Evolutionary conservation across 2,329 filamentous ascomycete species (phyloP).

Genomic region (Stachybotrys chartarum): DNA sequence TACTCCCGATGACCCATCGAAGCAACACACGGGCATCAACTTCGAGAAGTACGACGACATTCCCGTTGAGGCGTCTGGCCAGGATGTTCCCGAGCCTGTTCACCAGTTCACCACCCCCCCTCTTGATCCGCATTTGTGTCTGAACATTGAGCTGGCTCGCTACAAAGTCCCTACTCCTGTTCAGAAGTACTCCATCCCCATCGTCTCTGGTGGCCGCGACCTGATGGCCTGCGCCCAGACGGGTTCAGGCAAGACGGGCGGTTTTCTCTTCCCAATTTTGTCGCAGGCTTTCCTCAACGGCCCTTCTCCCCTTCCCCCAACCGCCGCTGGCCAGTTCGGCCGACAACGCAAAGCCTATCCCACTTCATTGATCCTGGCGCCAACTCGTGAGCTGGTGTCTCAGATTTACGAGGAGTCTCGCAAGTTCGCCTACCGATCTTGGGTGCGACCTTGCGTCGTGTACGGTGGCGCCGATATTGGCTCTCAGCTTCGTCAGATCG

Average conservation of each 20-base stretch:
- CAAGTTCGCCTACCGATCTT: slow-evolving; percentile 98
- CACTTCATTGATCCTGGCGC: slow-evolving; percentile 90
- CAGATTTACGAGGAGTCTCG: slow-evolving; percentile 97
- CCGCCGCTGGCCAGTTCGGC: slow-evolving; percentile 65
- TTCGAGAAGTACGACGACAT: slow-evolving; percentile 99
- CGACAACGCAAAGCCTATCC: slow-evolving; percentile 98
- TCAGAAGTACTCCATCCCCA: slow-evolving; percentile 98
- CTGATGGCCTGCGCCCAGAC: slow-evolving; percentile 99
- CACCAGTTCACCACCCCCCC: slow-evolving; percentile 89
- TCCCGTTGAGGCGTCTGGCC: slow-evolving; percentile 92
- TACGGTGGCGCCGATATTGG: slow-evolving; percentile 99
- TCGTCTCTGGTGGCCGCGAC: slow-evolving; percentile 96
- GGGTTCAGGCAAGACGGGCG: slow-evolving; percentile 98
- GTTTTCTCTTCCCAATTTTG: slow-evolving; percentile 97
- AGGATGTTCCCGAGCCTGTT: slow-evolving; percentile 87
- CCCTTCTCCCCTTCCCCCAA: slow-evolving; percentile 61
- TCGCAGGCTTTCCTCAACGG: slow-evolving; percentile 95
- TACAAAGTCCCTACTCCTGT: slow-evolving; percentile 97
- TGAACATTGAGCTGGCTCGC: slow-evolving; percentile 87
- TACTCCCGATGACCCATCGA: slow-evolving; percentile 79
- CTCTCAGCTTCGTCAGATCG: slow-evolving; percentile 95
- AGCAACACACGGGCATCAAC: slow-evolving; percentile 98
- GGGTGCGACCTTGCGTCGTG: slow-evolving; percentile 96
- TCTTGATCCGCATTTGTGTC: slow-evolving; percentile 85
- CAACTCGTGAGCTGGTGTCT: slow-evolving; percentile 95